A percentile compares a stretch with the other conserved stretches of the same genome.
These are phyloP conservation scores for Trichosanthes cucumerina DNA, from an alignment of 306 rosid genomes.

Conservation along the genomic window DNA sequence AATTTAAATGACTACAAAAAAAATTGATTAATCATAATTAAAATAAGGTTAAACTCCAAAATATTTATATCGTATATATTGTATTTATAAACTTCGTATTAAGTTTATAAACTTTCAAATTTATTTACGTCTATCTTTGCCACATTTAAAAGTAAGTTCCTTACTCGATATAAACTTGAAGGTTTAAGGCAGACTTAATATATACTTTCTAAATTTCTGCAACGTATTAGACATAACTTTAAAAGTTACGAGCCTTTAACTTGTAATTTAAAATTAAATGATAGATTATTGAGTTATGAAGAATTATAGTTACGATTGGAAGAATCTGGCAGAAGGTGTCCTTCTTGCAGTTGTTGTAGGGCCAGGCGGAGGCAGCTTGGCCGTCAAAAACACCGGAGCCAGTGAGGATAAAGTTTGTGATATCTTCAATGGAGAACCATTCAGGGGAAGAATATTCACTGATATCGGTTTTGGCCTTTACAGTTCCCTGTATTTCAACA, in stretches of 20 bases:
- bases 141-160: too few species aligned
- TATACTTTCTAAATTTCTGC: too few species aligned
- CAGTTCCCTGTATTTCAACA: slow-evolving; percentile 33
- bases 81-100: too few species aligned
- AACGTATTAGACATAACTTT: too few species aligned
- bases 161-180: too few species aligned
- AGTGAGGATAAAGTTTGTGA: slow-evolving; percentile 28
- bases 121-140: too few species aligned
- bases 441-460: slow-evolving; percentile 33
- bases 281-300: background rate
- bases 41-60: background rate
- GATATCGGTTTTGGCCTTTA: slow-evolving; percentile 38
- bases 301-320: slow-evolving; percentile 31
- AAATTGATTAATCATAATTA: background rate
- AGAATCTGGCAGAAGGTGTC: slow-evolving; percentile 17
- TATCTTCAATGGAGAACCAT: slow-evolving; percentile 39
- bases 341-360: slow-evolving; percentile 14
- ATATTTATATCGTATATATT: too few species aligned
- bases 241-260: too few species aligned
- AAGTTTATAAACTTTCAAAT: too few species aligned
- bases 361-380: slow-evolving; percentile 43
- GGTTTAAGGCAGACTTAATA: too few species aligned
- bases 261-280: too few species aligned
- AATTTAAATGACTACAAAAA: background rate
- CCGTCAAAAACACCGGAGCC: slow-evolving; percentile 59